These are phyloP conservation scores for Citrus inodora DNA, from an alignment of 345 rosid species.

Conservation along the genomic window DNA sequence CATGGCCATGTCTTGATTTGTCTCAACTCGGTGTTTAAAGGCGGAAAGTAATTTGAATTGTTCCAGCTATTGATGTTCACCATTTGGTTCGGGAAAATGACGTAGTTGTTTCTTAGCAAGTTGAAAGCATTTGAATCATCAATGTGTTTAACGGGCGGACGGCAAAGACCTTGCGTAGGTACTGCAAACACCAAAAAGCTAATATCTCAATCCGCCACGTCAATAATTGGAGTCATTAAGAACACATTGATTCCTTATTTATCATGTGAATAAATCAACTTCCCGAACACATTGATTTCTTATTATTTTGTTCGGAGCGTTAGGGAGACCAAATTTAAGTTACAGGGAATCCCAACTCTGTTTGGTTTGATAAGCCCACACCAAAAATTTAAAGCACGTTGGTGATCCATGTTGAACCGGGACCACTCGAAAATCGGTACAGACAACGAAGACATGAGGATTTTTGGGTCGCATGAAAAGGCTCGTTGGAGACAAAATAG, in stretches of 20 bases:
- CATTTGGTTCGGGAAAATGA: neutral
- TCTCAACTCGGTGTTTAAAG: neutral
- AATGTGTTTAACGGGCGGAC: neutral
- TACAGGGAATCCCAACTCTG: accelerated
- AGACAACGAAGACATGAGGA: slow-evolving; percentile 23
- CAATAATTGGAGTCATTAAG: neutral
- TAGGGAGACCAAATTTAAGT: no score
- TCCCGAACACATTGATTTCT: no score
- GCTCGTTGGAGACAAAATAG: slow-evolving; percentile 18
- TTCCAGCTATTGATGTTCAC: neutral
- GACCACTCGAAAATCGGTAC: neutral
- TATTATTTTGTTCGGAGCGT: no score
- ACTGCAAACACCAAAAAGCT: neutral
- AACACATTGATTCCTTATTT: neutral
- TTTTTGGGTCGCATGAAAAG: neutral
- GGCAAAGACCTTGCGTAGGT: neutral
- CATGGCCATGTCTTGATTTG: neutral
- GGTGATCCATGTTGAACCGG: neutral
- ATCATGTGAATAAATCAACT: no score
- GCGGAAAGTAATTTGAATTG: neutral
- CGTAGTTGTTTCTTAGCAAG: neutral
- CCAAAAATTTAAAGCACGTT: slow-evolving; percentile 4
- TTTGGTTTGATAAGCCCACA: neutral
- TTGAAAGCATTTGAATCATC: neutral
- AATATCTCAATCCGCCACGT: neutral